Base-by-base conservation (phyloP, 1,139 yeast genomes). In the Taiozyma onychis region DNA sequence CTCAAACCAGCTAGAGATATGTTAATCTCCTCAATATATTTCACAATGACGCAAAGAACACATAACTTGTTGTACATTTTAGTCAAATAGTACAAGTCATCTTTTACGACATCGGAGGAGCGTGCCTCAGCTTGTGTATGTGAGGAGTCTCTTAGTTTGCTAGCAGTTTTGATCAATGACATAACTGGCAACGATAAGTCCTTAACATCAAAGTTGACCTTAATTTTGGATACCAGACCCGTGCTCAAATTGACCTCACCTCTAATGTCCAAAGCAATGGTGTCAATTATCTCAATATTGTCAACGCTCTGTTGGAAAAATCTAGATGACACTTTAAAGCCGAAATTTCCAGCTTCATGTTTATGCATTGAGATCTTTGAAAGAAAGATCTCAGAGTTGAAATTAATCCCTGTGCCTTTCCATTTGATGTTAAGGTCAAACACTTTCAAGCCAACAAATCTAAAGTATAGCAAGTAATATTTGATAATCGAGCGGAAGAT, bases 221-320 rank as follows among this genome's bases (percentile, higher is more conserved):
- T 54, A 4, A 63, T 26, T 11, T 55, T 53, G 1, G 65, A 58
- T 13, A 64, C 41, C 7, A 49, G 39, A 11, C 70, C 70, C 16
- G 50, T 55, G 1, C 47, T 26, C n/a, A 63, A 34, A 49, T 66
- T 54, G 4, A 67, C 41, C 2, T 48, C 39, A 4, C 57, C 61
- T 4, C 44, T 39, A 9, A 54, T 43, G 1, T 57, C 59, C 11
- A 58, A 37, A 1, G 51, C 46, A 39, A 57, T 44, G 1, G 62
- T 41, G 41, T 61, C 63, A 9, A 57, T 39, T 4, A 56, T 21
- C n/a, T 58, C 59, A 18, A 56, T 44, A 6, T 44, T 51, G 42
- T 58, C 55, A 21, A 60, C 21, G 7, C 51, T 46, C 37, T 53
- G 56, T 22, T 55, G 59, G 9, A 60, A 47, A 21, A 54, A 16